Evolutionary conservation across 176 grass and related monocot genomes (phyloP).

Genomic region (Tillandsia leiboldiana): DNA sequence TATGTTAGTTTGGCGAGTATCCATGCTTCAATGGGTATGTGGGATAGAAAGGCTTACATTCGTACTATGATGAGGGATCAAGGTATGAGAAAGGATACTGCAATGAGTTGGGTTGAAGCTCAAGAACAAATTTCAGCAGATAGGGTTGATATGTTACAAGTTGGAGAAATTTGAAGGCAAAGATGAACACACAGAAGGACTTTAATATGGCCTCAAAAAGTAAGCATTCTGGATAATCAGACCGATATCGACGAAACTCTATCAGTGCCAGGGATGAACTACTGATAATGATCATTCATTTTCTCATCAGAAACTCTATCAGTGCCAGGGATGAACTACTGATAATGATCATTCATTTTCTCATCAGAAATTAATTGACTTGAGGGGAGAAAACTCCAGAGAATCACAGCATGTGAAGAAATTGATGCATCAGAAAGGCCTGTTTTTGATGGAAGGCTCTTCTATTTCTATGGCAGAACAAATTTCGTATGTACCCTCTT

Average conservation of each 20-base stretch:
- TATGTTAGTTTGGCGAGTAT: conserved; percentile 53
- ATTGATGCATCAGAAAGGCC: too few relatives aligned
- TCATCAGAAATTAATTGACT: too few relatives aligned
- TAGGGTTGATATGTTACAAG: conserved; percentile 25
- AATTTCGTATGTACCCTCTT: not conserved
- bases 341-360: too few relatives aligned
- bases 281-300: too few relatives aligned
- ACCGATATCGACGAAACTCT: too few relatives aligned
- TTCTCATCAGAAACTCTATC: too few relatives aligned
- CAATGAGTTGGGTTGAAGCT: conserved; percentile 43
- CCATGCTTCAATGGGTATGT: conserved; percentile 63
- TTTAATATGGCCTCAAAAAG: not conserved
- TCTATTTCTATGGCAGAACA: not conserved
- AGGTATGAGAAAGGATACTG: conserved; percentile 33
- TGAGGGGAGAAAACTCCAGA: too few relatives aligned
- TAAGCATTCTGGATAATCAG: too few relatives aligned
- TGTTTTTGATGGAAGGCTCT: too few relatives aligned
- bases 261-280: too few relatives aligned
- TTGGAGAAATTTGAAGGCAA: conserved; percentile 22
- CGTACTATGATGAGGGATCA: conserved; percentile 27
- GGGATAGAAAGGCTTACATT: conserved; percentile 42
- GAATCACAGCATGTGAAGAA: too few relatives aligned
- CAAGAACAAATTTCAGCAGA: conserved; percentile 21
- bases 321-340: too few relatives aligned
- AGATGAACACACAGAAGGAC: not conserved